Conservation (phyloP, 2,329 filamentous ascomycete species). For the Conoideocrella luteorostrata region DNA sequence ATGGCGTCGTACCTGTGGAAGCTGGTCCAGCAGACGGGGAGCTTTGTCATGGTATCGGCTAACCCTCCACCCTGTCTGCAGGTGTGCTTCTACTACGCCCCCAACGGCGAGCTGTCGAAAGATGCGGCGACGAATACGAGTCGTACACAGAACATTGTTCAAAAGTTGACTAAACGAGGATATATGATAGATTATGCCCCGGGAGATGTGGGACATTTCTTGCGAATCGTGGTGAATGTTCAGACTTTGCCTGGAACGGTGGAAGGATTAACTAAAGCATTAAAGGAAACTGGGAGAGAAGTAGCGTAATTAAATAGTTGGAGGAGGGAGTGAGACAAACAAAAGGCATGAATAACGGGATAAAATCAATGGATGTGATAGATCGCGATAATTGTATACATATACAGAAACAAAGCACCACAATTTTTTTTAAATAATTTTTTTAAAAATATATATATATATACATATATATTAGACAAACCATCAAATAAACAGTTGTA, state of each 20-base stretch:
- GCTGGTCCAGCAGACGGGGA: slow-evolving; percentile 44
- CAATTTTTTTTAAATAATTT: too few species aligned
- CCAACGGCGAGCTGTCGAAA: slow-evolving; percentile 39
- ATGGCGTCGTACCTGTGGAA: slow-evolving; percentile 63
- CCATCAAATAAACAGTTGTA: too few species aligned
- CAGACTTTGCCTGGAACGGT: slow-evolving; percentile 48
- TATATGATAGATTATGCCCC: slow-evolving; percentile 60
- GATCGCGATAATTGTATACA: neutral
- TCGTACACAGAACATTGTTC: slow-evolving; percentile 42
- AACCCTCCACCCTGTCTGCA: slow-evolving; percentile 84
- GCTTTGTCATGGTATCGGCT: slow-evolving; percentile 67
- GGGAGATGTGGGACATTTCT: slow-evolving; percentile 48
- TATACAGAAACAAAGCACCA: too few species aligned
- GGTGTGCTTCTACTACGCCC: slow-evolving; percentile 87
- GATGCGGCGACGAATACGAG: slow-evolving; percentile 40
- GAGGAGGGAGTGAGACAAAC: neutral
- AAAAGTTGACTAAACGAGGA: slow-evolving; percentile 40
- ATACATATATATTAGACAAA: too few species aligned
- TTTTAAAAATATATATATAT: too few species aligned
- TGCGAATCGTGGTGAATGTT: slow-evolving; percentile 53
- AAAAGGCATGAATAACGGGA: neutral
- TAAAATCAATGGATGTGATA: neutral
- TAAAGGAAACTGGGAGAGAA: slow-evolving; percentile 40
- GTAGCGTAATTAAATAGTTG: neutral
- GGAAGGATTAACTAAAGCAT: slow-evolving; percentile 45